Evolutionary conservation across 2,329 filamentous ascomycete species (phyloP), one percentile per base, ranked within the genome.

Genomic region (Colletotrichum coccodes): DNA sequence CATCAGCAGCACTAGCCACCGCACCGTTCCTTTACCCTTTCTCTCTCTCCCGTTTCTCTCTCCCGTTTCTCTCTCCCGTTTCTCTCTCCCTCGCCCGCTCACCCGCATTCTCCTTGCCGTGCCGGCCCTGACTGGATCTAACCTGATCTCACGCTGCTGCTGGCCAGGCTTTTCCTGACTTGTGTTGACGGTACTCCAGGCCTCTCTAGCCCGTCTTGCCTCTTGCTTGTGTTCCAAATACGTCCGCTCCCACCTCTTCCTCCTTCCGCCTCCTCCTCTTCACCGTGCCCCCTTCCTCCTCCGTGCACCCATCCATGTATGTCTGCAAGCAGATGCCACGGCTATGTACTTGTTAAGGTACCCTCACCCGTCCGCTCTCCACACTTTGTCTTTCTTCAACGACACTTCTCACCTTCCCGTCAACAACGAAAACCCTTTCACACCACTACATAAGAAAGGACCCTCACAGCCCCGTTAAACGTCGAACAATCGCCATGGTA

Each of bases 341-440:
- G 40, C 36, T 56, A 53, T 49, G 54, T 69, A 69, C 66, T 69
- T 69, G 61, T 66, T 60, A 66, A 69, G 62, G 61, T 66, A 71
- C 66, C 60, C 69, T 71, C 66, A 50, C 65, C 54, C 68, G 59
- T 57, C 52, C 52, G 44, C 67, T 50, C 68, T 71, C 66, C 66
- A 62, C 66, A 70, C 65, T 70, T 69, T 47, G 57, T 60, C 64
- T 66, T 70, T 71, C 69, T 69, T 70, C 69, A 71, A 71, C 69
- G 66, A 66, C 66, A 66, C 61, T 64, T 62, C 59, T 54, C 32
- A 42, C 52, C 62, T 66, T 42, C 49, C 52, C 40, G 50, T 44
- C 34, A 40, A 68, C 63, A 61, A 68, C 63, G 44, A 68, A 70
- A 70, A 67, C 64, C 64, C 64, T 67, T 68, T 70, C 67, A 68